Evolutionary conservation across 176 grass and related monocot genomes (phyloP).

Genomic region (Musa acuminata): DNA sequence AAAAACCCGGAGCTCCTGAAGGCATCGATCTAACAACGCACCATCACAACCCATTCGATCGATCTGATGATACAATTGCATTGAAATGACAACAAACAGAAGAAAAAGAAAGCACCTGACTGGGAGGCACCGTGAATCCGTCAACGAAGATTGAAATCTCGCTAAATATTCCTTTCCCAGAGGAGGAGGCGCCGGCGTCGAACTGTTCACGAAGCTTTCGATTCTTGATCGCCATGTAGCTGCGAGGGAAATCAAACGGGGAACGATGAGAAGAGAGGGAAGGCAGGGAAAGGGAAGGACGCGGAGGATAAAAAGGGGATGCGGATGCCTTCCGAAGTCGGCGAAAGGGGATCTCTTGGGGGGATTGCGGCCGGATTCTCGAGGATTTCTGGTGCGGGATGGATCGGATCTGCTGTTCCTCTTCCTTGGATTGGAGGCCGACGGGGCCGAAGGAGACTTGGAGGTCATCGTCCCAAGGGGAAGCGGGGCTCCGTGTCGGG

Average conservation of each 20-base stretch:
- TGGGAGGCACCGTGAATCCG: slow-evolving; percentile 33
- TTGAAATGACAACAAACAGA: background rate
- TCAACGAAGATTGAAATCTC: slow-evolving; percentile 41
- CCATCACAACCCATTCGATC: background rate
- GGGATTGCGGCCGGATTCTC: background rate
- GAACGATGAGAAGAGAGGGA: background rate
- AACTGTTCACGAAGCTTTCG: slow-evolving; percentile 39
- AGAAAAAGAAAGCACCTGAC: slow-evolving; percentile 22
- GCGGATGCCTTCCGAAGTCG: slow-evolving; percentile 24
- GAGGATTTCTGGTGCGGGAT: slow-evolving; percentile 5
- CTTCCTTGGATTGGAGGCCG: slow-evolving; percentile 9
- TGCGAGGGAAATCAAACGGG: background rate
- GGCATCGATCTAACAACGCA: background rate
- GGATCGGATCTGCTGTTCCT: slow-evolving; percentile 19
- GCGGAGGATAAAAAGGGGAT: background rate
- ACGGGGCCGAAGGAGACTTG: background rate
- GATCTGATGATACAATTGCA: background rate
- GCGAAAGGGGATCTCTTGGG: slow-evolving; percentile 28
- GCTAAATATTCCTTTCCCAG: slow-evolving; percentile 24
- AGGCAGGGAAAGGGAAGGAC: background rate
- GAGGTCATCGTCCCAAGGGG: background rate
- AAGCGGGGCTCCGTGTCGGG: background rate
- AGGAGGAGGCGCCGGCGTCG: slow-evolving; percentile 21
- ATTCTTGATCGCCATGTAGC: slow-evolving; percentile 39
- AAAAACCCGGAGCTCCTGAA: slow-evolving; percentile 67